Percentiles rank a stretch among this genome's conserved stretches.
phyloP scores from a whole-genome alignment of 441 rosid species.

The Erodium texanum region DNA sequence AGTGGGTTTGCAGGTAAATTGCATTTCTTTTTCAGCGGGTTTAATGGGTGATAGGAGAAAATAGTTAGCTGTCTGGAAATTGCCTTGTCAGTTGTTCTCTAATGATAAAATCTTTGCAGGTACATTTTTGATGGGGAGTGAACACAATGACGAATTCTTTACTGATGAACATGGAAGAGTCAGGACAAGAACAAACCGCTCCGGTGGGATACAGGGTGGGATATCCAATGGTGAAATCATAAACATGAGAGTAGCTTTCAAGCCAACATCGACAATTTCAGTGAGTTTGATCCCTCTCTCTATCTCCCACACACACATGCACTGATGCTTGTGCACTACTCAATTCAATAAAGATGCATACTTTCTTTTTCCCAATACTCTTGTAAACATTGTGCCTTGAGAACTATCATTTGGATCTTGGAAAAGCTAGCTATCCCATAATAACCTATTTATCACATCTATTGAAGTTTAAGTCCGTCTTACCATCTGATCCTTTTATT shows the following conservation, averaged over 20 bases:
- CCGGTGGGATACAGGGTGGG: slow-evolving; percentile 98
- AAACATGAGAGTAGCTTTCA: slow-evolving; percentile 87
- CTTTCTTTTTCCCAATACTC: not conserved
- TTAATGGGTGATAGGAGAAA: not conserved
- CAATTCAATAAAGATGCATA: not conserved
- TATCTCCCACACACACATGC: too few species aligned
- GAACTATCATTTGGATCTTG: not conserved
- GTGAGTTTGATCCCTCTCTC: slow-evolving; percentile 39
- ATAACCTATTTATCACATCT: too few species aligned
- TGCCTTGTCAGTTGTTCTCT: not conserved
- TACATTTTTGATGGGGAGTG: slow-evolving; percentile 75
- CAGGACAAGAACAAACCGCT: slow-evolving; percentile 85
- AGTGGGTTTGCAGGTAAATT: slow-evolving; percentile 85
- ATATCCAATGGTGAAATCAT: slow-evolving; percentile 94
- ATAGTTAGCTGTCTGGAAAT: not conserved
- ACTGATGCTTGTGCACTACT: not conserved
- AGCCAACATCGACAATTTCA: slow-evolving; percentile 84
- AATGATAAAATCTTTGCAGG: slow-evolving; percentile 33
- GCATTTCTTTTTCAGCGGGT: slow-evolving; percentile 6
- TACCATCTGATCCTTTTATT: too few species aligned
- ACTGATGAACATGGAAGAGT: slow-evolving; percentile 54
- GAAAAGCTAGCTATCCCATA: not conserved
- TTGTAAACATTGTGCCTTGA: not conserved
- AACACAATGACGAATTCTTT: slow-evolving; percentile 88
- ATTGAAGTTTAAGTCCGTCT: too few species aligned